Conservation (phyloP, 2,329 filamentous ascomycete genomes). For the Malbranchea zuffiana region DNA sequence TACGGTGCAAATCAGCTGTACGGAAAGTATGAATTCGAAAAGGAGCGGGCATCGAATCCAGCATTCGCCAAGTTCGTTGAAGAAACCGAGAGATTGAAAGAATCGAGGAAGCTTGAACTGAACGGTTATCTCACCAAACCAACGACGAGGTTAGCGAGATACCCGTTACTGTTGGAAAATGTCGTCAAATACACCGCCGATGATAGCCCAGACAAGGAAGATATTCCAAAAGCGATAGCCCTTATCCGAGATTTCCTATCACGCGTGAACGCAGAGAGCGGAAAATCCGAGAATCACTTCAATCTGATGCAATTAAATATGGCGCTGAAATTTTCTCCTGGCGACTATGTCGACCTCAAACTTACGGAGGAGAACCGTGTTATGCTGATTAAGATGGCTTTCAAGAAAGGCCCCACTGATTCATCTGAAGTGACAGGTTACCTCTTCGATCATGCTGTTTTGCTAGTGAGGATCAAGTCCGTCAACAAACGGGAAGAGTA, state of each 20-base stretch:
- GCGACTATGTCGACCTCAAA: slow-evolving; percentile 86
- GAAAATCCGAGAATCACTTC: slow-evolving; percentile 95
- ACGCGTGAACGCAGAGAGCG: slow-evolving; percentile 86
- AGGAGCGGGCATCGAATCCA: slow-evolving; percentile 77
- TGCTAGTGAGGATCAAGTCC: slow-evolving; percentile 82
- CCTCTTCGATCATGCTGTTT: slow-evolving; percentile 88
- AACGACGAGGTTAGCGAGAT: slow-evolving; percentile 86
- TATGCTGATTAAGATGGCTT: slow-evolving; percentile 81
- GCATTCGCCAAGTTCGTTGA: slow-evolving; percentile 87
- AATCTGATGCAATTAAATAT: slow-evolving; percentile 87
- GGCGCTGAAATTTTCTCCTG: slow-evolving; percentile 79
- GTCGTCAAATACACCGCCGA: slow-evolving; percentile 86
- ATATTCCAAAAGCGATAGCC: slow-evolving; percentile 79
- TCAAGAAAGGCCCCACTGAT: slow-evolving; percentile 88
- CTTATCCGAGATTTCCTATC: slow-evolving; percentile 79
- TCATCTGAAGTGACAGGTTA: slow-evolving; percentile 85
- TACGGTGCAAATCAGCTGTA: slow-evolving; percentile 95
- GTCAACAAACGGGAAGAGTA: slow-evolving; percentile 90
- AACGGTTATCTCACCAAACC: slow-evolving; percentile 98
- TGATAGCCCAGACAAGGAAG: slow-evolving; percentile 77
- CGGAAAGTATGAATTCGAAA: slow-evolving; percentile 96
- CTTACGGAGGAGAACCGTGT: slow-evolving; percentile 88
- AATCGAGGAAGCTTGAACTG: slow-evolving; percentile 89
- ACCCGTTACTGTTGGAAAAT: slow-evolving; percentile 82
- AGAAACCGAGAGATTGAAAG: slow-evolving; percentile 88